Conservation (phyloP, 1,284 basidiomycete species). For the Cystobasidiaceae sp. region DNA sequence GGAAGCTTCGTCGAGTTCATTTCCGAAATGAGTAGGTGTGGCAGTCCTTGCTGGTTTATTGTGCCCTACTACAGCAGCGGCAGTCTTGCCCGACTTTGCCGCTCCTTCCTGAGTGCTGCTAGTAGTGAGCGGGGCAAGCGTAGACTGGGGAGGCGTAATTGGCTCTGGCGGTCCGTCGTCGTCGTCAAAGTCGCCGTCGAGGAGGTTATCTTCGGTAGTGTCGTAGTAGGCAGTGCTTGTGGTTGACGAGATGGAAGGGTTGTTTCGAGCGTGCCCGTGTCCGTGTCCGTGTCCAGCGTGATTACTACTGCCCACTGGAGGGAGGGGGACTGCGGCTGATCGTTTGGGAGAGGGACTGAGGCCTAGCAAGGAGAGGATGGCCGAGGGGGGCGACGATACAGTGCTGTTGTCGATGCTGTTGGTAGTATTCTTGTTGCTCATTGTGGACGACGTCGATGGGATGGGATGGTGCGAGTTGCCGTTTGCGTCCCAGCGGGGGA, state of each 20-base stretch:
- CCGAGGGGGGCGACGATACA: neutral
- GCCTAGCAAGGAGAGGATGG: slow-evolving; percentile 22
- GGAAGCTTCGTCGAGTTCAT: too few relatives aligned
- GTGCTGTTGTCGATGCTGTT: too few relatives aligned
- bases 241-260: neutral
- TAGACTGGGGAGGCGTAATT: slow-evolving; percentile 19
- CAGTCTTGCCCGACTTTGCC: too few relatives aligned
- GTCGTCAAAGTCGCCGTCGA: slow-evolving; percentile 13
- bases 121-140: too few relatives aligned
- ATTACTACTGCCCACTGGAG: too few relatives aligned
- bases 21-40: too few relatives aligned
- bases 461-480: slow-evolving; percentile 27
- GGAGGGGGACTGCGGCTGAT: neutral
- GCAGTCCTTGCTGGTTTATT: too few relatives aligned
- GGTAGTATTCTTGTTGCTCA: too few relatives aligned
- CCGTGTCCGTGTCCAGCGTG: neutral
- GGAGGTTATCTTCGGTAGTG: too few relatives aligned
- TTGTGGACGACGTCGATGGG: too few relatives aligned
- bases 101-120: too few relatives aligned
- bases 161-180: slow-evolving; percentile 24
- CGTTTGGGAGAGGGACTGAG: neutral
- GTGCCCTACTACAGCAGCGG: too few relatives aligned
- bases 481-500: slow-evolving; percentile 17
- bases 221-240: neutral
- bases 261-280: neutral